phyloP scores from a whole-genome alignment of 176 grass and related monocot genomes.

The Olyra latifolia region DNA sequence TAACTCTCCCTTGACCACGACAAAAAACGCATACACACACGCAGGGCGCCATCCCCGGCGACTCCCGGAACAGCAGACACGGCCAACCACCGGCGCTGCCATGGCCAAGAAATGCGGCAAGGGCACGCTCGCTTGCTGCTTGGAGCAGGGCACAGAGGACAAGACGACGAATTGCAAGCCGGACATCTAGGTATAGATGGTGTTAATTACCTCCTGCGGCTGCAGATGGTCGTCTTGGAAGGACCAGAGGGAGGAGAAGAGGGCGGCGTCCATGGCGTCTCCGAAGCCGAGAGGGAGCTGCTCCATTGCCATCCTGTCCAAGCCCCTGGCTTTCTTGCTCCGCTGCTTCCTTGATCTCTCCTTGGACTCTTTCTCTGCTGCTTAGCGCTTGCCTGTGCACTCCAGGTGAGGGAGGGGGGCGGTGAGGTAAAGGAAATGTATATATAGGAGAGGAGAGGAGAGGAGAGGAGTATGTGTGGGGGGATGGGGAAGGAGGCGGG shows the following conservation, averaged over 20 bases:
- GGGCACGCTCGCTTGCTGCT: not conserved
- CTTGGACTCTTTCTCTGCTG: not conserved
- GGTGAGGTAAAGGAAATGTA: conserved; percentile 12
- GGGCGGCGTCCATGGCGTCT: conserved; percentile 51
- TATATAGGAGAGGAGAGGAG: conserved; percentile 12
- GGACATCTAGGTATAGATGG: no score
- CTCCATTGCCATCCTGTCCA: conserved; percentile 56
- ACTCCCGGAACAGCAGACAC: not conserved
- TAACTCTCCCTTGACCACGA: conserved; percentile 51
- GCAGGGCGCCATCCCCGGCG: not conserved
- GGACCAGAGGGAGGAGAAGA: conserved; percentile 53
- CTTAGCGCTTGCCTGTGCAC: no score
- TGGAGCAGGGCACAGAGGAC: not conserved
- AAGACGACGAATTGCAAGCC: not conserved
- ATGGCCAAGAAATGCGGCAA: not conserved
- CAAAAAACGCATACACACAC: not conserved
- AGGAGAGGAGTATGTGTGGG: not conserved
- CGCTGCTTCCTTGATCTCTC: not conserved
- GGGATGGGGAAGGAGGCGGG: no score
- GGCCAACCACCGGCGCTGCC: not conserved
- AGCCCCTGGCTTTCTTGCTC: not conserved
- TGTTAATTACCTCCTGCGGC: conserved; percentile 52
- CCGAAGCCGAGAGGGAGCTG: conserved; percentile 49
- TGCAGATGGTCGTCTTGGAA: conserved; percentile 43
- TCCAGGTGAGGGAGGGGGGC: no score